Evolutionary conservation across 2,329 filamentous ascomycete species (phyloP).

Genomic region (Xylogone sp.): DNA sequence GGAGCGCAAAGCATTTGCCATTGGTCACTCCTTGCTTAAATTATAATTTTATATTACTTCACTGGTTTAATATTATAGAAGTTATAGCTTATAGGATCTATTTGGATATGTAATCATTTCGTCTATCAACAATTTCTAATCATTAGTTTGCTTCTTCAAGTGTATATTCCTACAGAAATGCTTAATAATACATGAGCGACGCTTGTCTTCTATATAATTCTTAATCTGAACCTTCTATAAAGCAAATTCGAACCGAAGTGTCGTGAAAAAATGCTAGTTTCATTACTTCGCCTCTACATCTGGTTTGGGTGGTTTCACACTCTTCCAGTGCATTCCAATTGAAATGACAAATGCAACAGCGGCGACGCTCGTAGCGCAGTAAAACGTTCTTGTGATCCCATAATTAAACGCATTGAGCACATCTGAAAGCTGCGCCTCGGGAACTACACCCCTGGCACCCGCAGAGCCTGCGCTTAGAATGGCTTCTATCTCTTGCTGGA

Average conservation of each 20-base stretch:
- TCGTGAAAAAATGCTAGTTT: background rate
- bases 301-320: conserved; percentile 28
- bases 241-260: background rate
- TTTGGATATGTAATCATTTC: too few species aligned
- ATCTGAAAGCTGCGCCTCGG: conserved; percentile 25
- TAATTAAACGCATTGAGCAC: conserved; percentile 39
- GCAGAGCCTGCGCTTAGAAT: conserved; percentile 38
- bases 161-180: too few species aligned
- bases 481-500: conserved; percentile 26
- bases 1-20: too few species aligned
- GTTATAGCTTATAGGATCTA: too few species aligned
- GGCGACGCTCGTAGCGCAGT: conserved; percentile 31
- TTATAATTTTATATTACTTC: too few species aligned
- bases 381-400: conserved; percentile 24
- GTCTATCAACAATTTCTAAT: too few species aligned
- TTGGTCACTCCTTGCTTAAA: too few species aligned
- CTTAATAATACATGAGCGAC: too few species aligned
- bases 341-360: conserved; percentile 29
- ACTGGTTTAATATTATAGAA: too few species aligned
- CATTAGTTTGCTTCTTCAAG: too few species aligned
- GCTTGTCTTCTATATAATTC: background rate
- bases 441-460: conserved; percentile 31
- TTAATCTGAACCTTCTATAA: background rate
- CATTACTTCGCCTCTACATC: background rate
- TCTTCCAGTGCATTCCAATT: conserved; percentile 42